phyloP scores from a whole-genome alignment of 768 basidiomycete species.

The Lentinula boryana region DNA sequence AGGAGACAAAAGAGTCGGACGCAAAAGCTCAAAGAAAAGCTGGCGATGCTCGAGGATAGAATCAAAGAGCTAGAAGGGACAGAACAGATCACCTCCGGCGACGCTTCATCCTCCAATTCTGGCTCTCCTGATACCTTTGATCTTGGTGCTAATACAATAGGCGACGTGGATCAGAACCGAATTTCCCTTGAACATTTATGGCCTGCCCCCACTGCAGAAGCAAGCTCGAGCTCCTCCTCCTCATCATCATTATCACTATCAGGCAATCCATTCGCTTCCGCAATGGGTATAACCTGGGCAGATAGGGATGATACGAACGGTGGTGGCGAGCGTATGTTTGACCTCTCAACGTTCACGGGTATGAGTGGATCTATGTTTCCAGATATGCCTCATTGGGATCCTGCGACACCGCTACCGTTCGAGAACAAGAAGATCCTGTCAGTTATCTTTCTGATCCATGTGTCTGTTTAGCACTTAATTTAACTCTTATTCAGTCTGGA shows the following conservation, averaged over 20 bases:
- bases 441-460: conserved; percentile 10
- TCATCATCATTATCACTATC: not conserved
- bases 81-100: conserved; percentile 15
- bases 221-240: conserved; percentile 2
- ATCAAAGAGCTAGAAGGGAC: conserved; percentile 46
- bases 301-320: not conserved
- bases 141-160: not conserved
- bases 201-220: not conserved
- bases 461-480: not conserved
- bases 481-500: conserved; percentile 32
- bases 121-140: not conserved
- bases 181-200: not conserved
- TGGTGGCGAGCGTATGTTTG: conserved; percentile 6
- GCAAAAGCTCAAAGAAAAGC: conserved; percentile 51
- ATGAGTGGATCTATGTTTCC: conserved; percentile 10
- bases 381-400: conserved; percentile 20
- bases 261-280: conserved; percentile 1
- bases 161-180: not conserved
- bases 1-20: conserved; percentile 55
- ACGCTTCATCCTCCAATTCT: conserved; percentile 14
- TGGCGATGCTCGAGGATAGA: conserved; percentile 44
- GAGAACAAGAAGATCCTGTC: conserved; percentile 34
- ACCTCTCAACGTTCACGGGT: conserved; percentile 15
- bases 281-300: not conserved
- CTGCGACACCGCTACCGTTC: conserved; percentile 21